A percentile compares a stretch with the other conserved stretches of the same genome.
phyloP scores from a whole-genome alignment of 225 moss, liverwort and hornwort genomes.

The Sphagnum tenellum region DNA sequence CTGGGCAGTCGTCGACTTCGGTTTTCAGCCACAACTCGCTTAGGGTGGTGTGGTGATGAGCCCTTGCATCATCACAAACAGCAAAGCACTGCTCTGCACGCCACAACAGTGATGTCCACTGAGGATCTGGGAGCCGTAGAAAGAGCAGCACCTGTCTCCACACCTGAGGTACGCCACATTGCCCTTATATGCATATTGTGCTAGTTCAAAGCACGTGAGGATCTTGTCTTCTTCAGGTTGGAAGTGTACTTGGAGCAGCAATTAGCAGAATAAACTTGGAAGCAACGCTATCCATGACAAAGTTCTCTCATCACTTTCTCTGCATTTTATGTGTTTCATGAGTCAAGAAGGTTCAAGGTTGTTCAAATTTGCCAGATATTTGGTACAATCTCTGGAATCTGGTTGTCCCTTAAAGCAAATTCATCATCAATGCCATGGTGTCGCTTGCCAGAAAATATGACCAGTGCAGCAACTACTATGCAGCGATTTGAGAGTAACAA shows the following conservation, averaged over 20 bases:
- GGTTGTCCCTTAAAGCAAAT: neutral
- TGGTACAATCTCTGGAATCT: neutral
- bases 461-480: neutral
- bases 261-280: no score
- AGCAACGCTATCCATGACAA: no score
- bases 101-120: neutral
- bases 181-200: neutral
- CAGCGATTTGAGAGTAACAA: no score
- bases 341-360: no score
- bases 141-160: slow-evolving; percentile 42
- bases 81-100: no score
- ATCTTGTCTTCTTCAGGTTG: neutral
- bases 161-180: neutral
- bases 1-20: no score
- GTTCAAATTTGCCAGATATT: no score
- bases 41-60: no score
- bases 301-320: neutral
- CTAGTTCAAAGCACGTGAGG: neutral
- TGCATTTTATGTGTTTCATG: neutral
- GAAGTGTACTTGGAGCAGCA: neutral
- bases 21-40: no score
- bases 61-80: no score
- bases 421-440: neutral
- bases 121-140: slow-evolving; percentile 9
- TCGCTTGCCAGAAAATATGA: neutral